Conservation (phyloP, 2,329 filamentous ascomycete genomes). For the Ceratocystis eucalypticola region DNA sequence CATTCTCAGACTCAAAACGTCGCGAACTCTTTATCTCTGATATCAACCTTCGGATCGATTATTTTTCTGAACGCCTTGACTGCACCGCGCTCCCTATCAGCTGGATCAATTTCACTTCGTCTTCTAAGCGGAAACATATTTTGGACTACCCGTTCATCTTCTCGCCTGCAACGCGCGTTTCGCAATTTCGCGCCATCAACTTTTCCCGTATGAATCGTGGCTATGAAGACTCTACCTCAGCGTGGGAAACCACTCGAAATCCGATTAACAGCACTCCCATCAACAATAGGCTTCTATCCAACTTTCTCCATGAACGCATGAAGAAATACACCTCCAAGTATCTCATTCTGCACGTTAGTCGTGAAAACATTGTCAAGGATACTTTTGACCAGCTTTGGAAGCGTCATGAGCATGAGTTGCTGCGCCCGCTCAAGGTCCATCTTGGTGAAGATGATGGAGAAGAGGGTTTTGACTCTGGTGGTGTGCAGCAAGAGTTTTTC, state of each 20-base stretch:
- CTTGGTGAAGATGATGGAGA: slow-evolving; percentile 73
- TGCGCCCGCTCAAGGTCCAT: slow-evolving; percentile 76
- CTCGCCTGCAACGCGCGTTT: slow-evolving; percentile 54
- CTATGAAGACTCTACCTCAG: slow-evolving; percentile 54
- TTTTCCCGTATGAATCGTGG: slow-evolving; percentile 72
- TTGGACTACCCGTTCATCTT: slow-evolving; percentile 75
- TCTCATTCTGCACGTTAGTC: slow-evolving; percentile 53
- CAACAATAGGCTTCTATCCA: slow-evolving; percentile 43
- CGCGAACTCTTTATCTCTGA: slow-evolving; percentile 51
- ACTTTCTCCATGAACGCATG: slow-evolving; percentile 48
- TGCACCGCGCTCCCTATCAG: slow-evolving; percentile 58
- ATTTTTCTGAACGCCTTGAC: slow-evolving; percentile 64
- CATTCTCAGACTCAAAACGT: slow-evolving; percentile 42
- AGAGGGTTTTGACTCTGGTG: slow-evolving; percentile 83
- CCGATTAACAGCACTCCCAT: slow-evolving; percentile 43
- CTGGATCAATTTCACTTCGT: slow-evolving; percentile 51
- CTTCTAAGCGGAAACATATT: slow-evolving; percentile 55
- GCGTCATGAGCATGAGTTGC: slow-evolving; percentile 64
- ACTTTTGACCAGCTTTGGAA: slow-evolving; percentile 83
- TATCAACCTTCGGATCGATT: slow-evolving; percentile 59
- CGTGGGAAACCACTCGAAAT: slow-evolving; percentile 42
- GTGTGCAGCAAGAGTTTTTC: slow-evolving; percentile 95
- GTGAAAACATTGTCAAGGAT: slow-evolving; percentile 55
- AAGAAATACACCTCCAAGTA: slow-evolving; percentile 56
- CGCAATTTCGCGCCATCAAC: slow-evolving; percentile 80